phyloP scores from a whole-genome alignment of 371 early-diverging fungal genomes.

The Zopfochytrium polystomum region DNA sequence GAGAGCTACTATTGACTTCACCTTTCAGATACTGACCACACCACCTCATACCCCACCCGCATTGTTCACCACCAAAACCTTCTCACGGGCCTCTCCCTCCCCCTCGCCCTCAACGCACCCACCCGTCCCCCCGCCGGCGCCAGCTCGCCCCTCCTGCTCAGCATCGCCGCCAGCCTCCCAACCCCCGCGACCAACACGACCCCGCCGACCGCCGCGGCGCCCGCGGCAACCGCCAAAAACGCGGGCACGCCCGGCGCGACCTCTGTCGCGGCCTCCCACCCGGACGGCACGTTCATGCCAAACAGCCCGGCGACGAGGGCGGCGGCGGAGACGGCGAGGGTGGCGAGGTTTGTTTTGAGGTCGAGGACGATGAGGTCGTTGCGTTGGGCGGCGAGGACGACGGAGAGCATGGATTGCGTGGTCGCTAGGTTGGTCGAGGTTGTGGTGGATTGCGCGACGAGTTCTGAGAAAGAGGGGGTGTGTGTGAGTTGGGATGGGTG shows the following conservation, averaged over 20 bases:
- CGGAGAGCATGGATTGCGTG: slow-evolving; percentile 82
- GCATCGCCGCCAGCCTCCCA: not conserved
- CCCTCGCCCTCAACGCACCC: not conserved
- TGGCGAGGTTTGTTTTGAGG: slow-evolving; percentile 73
- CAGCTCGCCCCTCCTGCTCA: not conserved
- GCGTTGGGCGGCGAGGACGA: slow-evolving; percentile 78
- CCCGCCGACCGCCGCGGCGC: not conserved
- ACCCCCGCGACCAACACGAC: slow-evolving; percentile 3
- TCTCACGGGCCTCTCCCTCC: not conserved
- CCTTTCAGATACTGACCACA: too few relatives aligned
- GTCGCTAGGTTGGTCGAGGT: slow-evolving; percentile 72
- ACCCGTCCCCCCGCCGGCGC: slow-evolving; percentile 1
- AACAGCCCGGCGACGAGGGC: slow-evolving; percentile 69
- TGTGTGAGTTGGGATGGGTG: too few relatives aligned
- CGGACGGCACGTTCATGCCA: slow-evolving; percentile 83
- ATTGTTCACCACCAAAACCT: not conserved
- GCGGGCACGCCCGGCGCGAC: not conserved
- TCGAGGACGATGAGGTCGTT: slow-evolving; percentile 83
- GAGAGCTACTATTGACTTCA: too few relatives aligned
- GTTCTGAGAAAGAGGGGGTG: slow-evolving; percentile 47
- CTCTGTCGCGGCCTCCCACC: too few relatives aligned
- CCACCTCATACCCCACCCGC: too few relatives aligned
- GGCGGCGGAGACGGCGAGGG: slow-evolving; percentile 70
- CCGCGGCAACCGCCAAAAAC: not conserved
- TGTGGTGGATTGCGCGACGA: slow-evolving; percentile 64